Percentiles rank a stretch among this genome's conserved stretches.
Conservation (phyloP, 2,329 filamentous ascomycete genomes). For the Fusarium robinianum region DNA sequence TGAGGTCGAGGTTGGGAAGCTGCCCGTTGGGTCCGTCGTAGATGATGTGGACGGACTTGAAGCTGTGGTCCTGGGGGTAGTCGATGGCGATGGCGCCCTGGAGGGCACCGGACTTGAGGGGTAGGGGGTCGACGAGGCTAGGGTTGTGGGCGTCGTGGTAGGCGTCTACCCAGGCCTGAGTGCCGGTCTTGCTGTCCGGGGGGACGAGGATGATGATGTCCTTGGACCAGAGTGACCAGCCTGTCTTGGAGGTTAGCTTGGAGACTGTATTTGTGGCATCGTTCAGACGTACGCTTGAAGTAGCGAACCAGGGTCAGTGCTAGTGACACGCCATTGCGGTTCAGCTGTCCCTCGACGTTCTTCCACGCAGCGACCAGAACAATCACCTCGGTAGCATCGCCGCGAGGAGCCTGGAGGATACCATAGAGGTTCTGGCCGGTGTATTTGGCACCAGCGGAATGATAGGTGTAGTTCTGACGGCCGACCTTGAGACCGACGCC, state of each 20-base stretch:
- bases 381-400: slow-evolving; percentile 96
- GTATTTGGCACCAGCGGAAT: slow-evolving; percentile 73
- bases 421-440: slow-evolving; percentile 90
- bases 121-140: slow-evolving; percentile 70
- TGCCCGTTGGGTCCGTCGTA: slow-evolving; percentile 98
- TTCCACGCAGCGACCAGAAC: slow-evolving; percentile 89
- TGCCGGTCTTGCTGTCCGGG: slow-evolving; percentile 84
- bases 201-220: slow-evolving; percentile 93
- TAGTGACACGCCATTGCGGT: slow-evolving; percentile 85
- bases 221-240: slow-evolving; percentile 98
- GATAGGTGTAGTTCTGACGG: slow-evolving; percentile 85
- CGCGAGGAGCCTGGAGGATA: slow-evolving; percentile 88
- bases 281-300: slow-evolving; percentile 71
- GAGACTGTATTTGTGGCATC: background rate
- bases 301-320: slow-evolving; percentile 88
- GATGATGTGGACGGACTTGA: slow-evolving; percentile 85
- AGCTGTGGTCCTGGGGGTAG: slow-evolving; percentile 82
- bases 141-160: slow-evolving; percentile 90
- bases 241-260: slow-evolving; percentile 44
- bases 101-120: slow-evolving; percentile 89
- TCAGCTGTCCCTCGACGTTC: slow-evolving; percentile 77
- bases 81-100: slow-evolving; percentile 94
- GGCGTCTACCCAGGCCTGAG: slow-evolving; percentile 96
- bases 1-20: slow-evolving; percentile 90
- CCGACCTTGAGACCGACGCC: slow-evolving; percentile 85